Conservation (phyloP, 345 rosid species). For the Trapa bicornis region DNA sequence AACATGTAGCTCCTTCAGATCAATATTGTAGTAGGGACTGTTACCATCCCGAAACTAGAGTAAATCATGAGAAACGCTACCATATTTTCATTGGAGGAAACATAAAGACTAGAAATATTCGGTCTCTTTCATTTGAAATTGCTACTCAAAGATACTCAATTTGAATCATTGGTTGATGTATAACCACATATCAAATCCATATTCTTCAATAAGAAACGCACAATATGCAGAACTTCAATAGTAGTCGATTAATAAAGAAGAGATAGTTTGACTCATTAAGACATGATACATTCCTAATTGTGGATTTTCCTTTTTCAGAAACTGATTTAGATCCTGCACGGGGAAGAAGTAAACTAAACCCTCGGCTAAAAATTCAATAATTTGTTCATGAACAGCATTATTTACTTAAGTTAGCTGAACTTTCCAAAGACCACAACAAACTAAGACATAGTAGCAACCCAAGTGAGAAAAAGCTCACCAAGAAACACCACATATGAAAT, state of each 20-base stretch:
- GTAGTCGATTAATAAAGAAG: no score
- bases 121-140: neutral
- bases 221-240: no score
- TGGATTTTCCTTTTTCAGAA: no score
- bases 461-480: neutral
- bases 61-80: constrained; percentile 73
- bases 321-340: no score
- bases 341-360: no score
- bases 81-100: constrained; percentile 33
- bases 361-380: no score
- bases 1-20: constrained; percentile 82
- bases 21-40: constrained; percentile 97
- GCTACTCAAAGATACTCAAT: neutral
- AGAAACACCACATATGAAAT: neutral
- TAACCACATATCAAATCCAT: no score
- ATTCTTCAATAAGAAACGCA: no score
- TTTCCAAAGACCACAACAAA: neutral
- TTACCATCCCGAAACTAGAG: constrained; percentile 99
- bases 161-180: neutral
- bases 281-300: no score
- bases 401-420: neutral
- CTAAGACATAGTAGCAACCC: neutral
- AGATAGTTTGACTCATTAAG: no score
- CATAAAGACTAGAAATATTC: constrained; percentile 11
- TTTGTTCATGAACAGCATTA: neutral